Evolutionary conservation across 345 rosid species (phyloP).

Genomic region (Brassica rapa): DNA sequence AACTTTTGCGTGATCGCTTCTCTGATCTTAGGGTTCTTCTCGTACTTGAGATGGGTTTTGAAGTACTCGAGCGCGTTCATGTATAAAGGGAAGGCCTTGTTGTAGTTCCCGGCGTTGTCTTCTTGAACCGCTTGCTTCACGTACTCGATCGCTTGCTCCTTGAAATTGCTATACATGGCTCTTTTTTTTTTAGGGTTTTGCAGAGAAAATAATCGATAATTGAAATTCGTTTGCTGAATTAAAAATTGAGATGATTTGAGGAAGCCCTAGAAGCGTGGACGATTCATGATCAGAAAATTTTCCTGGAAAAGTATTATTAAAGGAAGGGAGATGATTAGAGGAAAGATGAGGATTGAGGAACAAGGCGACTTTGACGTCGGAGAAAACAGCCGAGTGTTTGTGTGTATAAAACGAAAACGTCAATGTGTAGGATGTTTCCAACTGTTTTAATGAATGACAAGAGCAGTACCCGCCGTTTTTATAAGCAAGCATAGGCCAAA

Average conservation of each 20-base stretch:
- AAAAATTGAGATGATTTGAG: background rate
- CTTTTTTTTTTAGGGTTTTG: background rate
- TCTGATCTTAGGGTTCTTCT: slow-evolving; percentile 81
- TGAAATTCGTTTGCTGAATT: background rate
- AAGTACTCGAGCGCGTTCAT: slow-evolving; percentile 94
- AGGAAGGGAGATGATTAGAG: background rate
- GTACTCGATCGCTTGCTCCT: slow-evolving; percentile 91
- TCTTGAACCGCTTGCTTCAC: slow-evolving; percentile 88
- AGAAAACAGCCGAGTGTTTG: slow-evolving; percentile 12
- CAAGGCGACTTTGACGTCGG: background rate
- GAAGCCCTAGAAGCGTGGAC: slow-evolving; percentile 13
- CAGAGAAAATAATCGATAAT: background rate
- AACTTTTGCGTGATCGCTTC: slow-evolving; percentile 76
- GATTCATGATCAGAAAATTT: slow-evolving; percentile 21
- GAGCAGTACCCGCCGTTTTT: background rate
- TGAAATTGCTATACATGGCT: slow-evolving; percentile 85
- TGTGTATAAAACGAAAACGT: background rate
- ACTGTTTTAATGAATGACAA: background rate
- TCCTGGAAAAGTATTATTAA: background rate
- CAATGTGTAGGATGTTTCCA: slow-evolving; percentile 9
- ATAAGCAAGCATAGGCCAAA: background rate
- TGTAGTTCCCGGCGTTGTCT: slow-evolving; percentile 85
- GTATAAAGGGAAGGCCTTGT: slow-evolving; percentile 80
- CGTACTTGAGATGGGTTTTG: slow-evolving; percentile 85
- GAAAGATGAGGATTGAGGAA: background rate